Evolutionary conservation across 2,329 filamentous ascomycete genomes (phyloP), one percentile per base, ranked within the genome.

Genomic region (Penicillium hesseltinei): DNA sequence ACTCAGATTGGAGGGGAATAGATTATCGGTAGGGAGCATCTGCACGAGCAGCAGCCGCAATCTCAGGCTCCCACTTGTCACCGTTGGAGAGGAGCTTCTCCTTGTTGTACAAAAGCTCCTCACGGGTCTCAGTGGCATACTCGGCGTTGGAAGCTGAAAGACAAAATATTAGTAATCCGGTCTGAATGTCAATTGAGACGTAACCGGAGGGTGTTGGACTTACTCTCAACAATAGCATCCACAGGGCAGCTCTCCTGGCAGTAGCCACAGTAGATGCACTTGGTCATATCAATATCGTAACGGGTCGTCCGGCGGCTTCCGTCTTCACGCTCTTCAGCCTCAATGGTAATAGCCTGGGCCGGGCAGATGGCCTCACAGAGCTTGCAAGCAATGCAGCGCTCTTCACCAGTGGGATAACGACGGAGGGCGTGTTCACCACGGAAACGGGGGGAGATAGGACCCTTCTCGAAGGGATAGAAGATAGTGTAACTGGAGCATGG

Each of bases 261-360:
- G 81, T 96, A 95, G 51, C 94, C 94, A 77, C 94, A 97, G 86
- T 97, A 99, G 79, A 99, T 99, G 82, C 94, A 99, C 84, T 99
- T 99, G 72, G 94, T 97, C 94, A 99, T 99, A 80, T 99, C 94
- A 74, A 99, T 97, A 76, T 99, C 94, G 80, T 99, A 99, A 75
- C 93, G 88, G 59, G 93, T 97, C 51, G 94, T 99, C 74, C 94
- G 87, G 78, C 94, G 88, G 72, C 91, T 95, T 63, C 94, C 94
- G 71, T 99, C 94, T 72, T 90, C 91, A 74, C 94, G 92, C 83
- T 99, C 94, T 78, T 99, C 94, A 56, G 94, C 94, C 81, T 99
- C 94, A 70, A 99, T 99, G 52, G 94, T 99, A 77, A 99, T 99
- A 72, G 94, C 94, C 80, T 96, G 91, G 56, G 94, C 94, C 42